phyloP scores from a whole-genome alignment of 2,329 filamentous ascomycete genomes.

The Acarospora socialis region DNA sequence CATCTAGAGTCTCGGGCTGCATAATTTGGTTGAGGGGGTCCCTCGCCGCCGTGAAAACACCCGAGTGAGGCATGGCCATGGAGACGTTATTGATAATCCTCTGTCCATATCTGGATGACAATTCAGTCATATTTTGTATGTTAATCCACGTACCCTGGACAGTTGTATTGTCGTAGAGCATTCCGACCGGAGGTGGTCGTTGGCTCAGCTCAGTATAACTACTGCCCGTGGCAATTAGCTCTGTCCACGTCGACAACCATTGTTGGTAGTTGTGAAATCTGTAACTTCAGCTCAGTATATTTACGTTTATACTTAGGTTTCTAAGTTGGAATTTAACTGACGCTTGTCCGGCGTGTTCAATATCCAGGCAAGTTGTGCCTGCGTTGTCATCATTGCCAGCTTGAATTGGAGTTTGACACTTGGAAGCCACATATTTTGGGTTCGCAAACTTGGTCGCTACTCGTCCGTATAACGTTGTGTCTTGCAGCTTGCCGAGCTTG shows the following conservation, averaged over 20 bases:
- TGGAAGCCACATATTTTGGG: constrained; percentile 35
- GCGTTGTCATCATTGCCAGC: constrained; percentile 21
- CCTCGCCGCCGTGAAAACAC: constrained; percentile 50
- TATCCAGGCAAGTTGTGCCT: constrained; percentile 47
- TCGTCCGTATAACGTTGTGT: constrained; percentile 37
- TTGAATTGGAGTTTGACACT: constrained; percentile 49
- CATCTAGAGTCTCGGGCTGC: constrained; percentile 49
- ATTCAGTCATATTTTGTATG: constrained; percentile 37
- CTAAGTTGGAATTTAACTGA: constrained; percentile 8
- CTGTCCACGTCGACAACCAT: constrained; percentile 44
- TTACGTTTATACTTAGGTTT: background rate
- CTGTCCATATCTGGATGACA: constrained; percentile 31
- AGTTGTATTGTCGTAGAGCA: constrained; percentile 59
- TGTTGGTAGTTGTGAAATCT: constrained; percentile 52
- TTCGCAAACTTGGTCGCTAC: constrained; percentile 53
- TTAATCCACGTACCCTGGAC: constrained; percentile 55
- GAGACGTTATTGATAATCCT: constrained; percentile 62
- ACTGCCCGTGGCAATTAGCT: constrained; percentile 31
- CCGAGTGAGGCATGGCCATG: constrained; percentile 61
- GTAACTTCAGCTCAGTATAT: constrained; percentile 18
- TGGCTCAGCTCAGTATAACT: constrained; percentile 26
- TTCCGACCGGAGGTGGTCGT: constrained; percentile 47
- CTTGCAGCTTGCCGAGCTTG: constrained; percentile 40
- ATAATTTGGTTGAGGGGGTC: constrained; percentile 50
- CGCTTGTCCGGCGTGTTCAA: constrained; percentile 52